phyloP scores from a whole-genome alignment of 1,284 basidiomycete species.

The Malassezia slooffiae region DNA sequence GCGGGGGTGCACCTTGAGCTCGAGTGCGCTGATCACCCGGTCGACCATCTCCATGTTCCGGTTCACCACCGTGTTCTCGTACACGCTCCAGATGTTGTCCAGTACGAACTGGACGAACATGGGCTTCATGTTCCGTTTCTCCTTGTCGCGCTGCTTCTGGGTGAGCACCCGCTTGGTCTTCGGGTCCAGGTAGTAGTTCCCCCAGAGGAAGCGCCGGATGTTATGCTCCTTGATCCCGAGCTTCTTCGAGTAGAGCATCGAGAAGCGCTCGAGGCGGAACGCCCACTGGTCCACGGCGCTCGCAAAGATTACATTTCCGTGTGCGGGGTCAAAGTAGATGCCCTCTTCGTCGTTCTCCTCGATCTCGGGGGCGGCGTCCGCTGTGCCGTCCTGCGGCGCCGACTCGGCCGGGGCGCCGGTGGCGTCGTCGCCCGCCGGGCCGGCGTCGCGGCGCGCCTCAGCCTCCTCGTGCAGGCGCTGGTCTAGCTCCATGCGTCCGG shows the following conservation, averaged over 20 bases:
- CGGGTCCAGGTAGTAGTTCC: conserved; percentile 91
- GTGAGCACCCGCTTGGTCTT: conserved; percentile 89
- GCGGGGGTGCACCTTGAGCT: conserved; percentile 71
- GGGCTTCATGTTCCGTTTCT: conserved; percentile 69
- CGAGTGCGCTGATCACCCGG: conserved; percentile 76
- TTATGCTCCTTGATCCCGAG: conserved; percentile 82
- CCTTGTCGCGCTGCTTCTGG: conserved; percentile 67
- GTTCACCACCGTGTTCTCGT: conserved; percentile 49
- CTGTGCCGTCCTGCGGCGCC: conserved; percentile 49
- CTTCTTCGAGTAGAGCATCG: conserved; percentile 80
- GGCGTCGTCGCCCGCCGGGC: conserved; percentile 53
- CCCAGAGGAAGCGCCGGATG: conserved; percentile 82
- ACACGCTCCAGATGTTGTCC: conserved; percentile 95
- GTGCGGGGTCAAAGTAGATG: conserved; percentile 91
- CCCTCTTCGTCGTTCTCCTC: conserved; percentile 86
- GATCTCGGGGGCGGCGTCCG: conserved; percentile 24
- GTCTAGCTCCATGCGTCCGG: conserved; percentile 87
- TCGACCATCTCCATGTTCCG: conserved; percentile 57
- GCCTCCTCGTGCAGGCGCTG: conserved; percentile 82
- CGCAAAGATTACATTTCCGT: conserved; percentile 92
- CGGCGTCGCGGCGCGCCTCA: conserved; percentile 64
- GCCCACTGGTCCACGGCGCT: conserved; percentile 97
- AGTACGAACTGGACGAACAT: conserved; percentile 95
- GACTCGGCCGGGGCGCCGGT: conserved; percentile 12
- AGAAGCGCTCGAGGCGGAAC: conserved; percentile 86